Percentiles rank a stretch among this genome's conserved stretches.
phyloP scores from a whole-genome alignment of 768 basidiomycete genomes.

The Tylopilus balloui region DNA sequence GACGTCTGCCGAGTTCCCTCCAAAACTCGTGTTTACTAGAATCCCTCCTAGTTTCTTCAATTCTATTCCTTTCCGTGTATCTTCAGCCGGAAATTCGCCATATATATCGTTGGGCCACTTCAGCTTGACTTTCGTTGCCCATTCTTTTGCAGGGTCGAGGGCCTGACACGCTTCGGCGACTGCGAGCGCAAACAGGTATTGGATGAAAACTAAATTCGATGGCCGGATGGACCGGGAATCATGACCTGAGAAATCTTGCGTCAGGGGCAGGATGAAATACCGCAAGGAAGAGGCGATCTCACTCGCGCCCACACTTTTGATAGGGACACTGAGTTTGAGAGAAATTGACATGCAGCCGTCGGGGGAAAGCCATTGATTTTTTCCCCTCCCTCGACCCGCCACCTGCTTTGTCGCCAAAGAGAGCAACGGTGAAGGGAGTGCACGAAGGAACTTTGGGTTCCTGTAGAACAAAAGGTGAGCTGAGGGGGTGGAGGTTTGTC shows the following conservation, averaged over 20 bases:
- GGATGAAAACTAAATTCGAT: conserved; percentile 80
- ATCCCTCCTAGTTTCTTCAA: conserved; percentile 87
- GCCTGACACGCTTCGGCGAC: conserved; percentile 79
- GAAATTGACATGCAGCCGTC: conserved; percentile 78
- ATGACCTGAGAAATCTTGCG: not conserved
- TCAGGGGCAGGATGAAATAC: not conserved
- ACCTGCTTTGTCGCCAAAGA: conserved; percentile 88
- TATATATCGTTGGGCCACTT: conserved; percentile 99
- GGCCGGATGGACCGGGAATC: conserved; percentile 23
- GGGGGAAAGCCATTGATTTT: conserved; percentile 91
- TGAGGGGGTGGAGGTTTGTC: not conserved
- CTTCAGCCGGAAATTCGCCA: conserved; percentile 48
- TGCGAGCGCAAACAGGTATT: conserved; percentile 88
- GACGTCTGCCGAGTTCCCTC: conserved; percentile 65
- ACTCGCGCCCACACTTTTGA: conserved; percentile 14
- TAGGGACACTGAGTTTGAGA: conserved; percentile 20
- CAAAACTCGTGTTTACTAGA: conserved; percentile 82
- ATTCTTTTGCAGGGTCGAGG: conserved; percentile 41
- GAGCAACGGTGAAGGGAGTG: conserved; percentile 70
- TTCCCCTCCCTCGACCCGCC: conserved; percentile 81
- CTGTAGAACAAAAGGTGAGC: conserved; percentile 37
- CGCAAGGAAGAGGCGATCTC: not conserved
- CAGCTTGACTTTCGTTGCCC: conserved; percentile 59
- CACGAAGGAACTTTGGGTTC: conserved; percentile 66
- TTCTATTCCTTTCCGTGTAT: conserved; percentile 31